Conservation (phyloP, 495 filamentous ascomycete species). For the Aspergillus avenaceus region DNA sequence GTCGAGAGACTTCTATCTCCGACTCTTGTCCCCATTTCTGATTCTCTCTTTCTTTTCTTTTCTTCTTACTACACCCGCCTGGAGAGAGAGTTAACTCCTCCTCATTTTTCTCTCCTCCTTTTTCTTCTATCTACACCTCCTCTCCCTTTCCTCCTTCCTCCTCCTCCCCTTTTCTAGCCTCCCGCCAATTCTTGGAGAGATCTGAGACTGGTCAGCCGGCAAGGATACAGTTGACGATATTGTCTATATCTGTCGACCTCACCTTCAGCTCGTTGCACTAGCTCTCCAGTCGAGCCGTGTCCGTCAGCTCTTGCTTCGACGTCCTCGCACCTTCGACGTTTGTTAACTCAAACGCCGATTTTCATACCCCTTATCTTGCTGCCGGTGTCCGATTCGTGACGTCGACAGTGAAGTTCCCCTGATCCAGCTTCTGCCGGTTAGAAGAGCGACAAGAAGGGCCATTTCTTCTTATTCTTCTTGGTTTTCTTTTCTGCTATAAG, state of each 20-base stretch:
- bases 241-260: slow-evolving; percentile 34
- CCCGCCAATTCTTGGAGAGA: slow-evolving; percentile 51
- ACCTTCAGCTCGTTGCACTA: slow-evolving; percentile 26
- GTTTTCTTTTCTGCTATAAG: slow-evolving; percentile 3
- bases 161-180: slow-evolving; percentile 49
- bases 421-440: slow-evolving; percentile 45
- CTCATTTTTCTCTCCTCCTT: slow-evolving; percentile 47
- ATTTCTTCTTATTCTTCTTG: slow-evolving; percentile 10
- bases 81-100: slow-evolving; percentile 45
- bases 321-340: slow-evolving; percentile 36
- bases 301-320: slow-evolving; percentile 39
- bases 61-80: slow-evolving; percentile 44
- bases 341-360: slow-evolving; percentile 48
- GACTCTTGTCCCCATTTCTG: slow-evolving; percentile 23
- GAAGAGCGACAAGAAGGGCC: slow-evolving; percentile 40
- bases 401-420: slow-evolving; percentile 37
- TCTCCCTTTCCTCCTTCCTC: slow-evolving; percentile 49
- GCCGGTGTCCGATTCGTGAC: slow-evolving; percentile 34
- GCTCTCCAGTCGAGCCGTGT: slow-evolving; percentile 46
- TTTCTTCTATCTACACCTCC: slow-evolving; percentile 55
- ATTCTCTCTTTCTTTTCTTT: slow-evolving; percentile 33
- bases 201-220: slow-evolving; percentile 36
- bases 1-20: slow-evolving; percentile 33
- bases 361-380: slow-evolving; percentile 23
- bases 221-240: slow-evolving; percentile 22